These are phyloP conservation scores for Neospora caninum DNA, from an alignment of 169 alveolate species.

Conservation along the genomic window DNA sequence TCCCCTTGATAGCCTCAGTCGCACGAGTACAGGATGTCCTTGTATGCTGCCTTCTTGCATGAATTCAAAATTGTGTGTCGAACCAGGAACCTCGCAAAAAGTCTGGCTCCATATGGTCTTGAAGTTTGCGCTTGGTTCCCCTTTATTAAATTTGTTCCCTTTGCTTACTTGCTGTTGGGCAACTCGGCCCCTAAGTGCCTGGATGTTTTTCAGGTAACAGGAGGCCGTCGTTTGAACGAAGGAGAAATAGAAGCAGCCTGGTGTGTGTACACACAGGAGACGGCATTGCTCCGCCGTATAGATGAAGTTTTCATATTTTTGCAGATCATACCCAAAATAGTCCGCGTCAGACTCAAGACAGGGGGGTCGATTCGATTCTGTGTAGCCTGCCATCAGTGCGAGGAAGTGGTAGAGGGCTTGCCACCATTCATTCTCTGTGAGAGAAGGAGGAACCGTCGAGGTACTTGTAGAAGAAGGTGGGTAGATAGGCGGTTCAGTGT, in stretches of 20 bases:
- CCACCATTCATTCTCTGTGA: neutral
- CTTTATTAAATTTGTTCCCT: neutral
- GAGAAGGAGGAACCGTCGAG: neutral
- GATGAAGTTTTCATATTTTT: neutral
- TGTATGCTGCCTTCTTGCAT: too few species aligned
- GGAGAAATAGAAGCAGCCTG: neutral
- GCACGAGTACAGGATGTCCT: too few species aligned
- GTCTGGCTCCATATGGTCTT: too few species aligned
- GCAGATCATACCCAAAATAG: neutral
- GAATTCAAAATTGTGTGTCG: too few species aligned
- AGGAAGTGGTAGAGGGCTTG: neutral
- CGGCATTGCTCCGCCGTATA: neutral
- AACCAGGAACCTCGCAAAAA: too few species aligned
- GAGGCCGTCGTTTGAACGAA: neutral
- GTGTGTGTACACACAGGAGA: neutral
- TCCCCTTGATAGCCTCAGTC: too few species aligned
- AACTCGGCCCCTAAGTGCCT: neutral
- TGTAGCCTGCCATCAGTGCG: neutral
- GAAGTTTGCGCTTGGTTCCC: too few species aligned
- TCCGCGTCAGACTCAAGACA: neutral
- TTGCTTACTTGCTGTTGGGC: neutral
- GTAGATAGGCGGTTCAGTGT: neutral
- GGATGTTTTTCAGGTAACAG: neutral
- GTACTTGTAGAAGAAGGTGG: neutral
- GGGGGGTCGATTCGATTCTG: neutral